Conservation (phyloP, 192 early-diverging fungal genomes). For the Coemansia reversa region DNA sequence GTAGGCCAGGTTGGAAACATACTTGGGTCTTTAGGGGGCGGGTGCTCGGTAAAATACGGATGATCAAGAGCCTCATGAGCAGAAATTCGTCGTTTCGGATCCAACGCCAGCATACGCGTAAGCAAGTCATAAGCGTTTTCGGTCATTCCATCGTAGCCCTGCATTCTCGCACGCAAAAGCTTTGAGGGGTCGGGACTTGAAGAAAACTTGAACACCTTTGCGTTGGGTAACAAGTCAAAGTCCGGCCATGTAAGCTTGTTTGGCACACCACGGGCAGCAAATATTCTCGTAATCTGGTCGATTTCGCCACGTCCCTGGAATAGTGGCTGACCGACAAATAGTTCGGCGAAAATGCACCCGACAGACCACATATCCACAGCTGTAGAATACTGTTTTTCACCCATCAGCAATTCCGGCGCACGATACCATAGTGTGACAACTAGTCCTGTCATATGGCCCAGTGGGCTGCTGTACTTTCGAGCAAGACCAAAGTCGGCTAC, state of each 20-base stretch:
- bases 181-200: slow-evolving; percentile 40
- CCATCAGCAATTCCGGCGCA: slow-evolving; percentile 89
- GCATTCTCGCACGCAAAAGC: slow-evolving; percentile 48
- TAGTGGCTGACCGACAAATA: slow-evolving; percentile 81
- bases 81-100: slow-evolving; percentile 84
- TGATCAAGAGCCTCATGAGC: slow-evolving; percentile 89
- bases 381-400: slow-evolving; percentile 79
- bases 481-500: slow-evolving; percentile 98
- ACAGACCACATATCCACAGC: slow-evolving; percentile 95
- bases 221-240: slow-evolving; percentile 63
- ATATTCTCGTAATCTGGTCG: slow-evolving; percentile 81
- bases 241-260: slow-evolving; percentile 74
- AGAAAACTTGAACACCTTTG: slow-evolving; percentile 72
- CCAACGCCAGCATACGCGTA: slow-evolving; percentile 70
- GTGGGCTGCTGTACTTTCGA: slow-evolving; percentile 78
- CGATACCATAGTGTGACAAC: slow-evolving; percentile 98
- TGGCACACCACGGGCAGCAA: slow-evolving; percentile 86
- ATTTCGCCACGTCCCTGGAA: slow-evolving; percentile 78
- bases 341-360: slow-evolving; percentile 96
- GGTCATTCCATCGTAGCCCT: slow-evolving; percentile 57
- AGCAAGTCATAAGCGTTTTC: slow-evolving; percentile 80
- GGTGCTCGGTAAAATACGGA: slow-evolving; percentile 84
- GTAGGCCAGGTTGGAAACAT: slow-evolving; percentile 95
- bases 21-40: slow-evolving; percentile 86
- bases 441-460: slow-evolving; percentile 79